Evolutionary conservation across 495 filamentous ascomycete genomes (phyloP), one percentile per base, ranked within the genome.

Genomic region (Tricharina praecox): DNA sequence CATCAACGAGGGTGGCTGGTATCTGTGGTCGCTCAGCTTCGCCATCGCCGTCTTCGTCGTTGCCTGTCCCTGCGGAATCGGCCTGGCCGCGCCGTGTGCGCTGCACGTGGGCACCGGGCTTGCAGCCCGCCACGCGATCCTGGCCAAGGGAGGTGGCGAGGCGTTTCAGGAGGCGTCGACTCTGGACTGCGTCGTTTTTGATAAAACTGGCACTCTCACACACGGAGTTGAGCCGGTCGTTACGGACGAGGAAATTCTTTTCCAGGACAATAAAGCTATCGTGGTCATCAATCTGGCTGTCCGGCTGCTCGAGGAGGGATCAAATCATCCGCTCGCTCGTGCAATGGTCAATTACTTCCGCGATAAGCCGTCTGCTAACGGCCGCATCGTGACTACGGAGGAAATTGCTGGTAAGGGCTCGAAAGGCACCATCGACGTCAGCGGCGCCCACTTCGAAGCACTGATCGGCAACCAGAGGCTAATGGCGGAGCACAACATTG

Each of bases 1-100:
- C 39, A 60, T 66, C 26, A 66, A 72, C 3, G 69, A 74, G 18
- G 85, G 83, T 20, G 81, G 83, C 11, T 93, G 86, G 84, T 70
- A 80, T 0, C 78, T 82, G 15, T 96, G 86, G 74, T 81, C 82
- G 16, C 67, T 96, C 30, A 77, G 88, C 45, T 96, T 96, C 59
- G 82, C 88, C 0, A 94, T 95, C 51, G 76, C 90, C 3, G 88
- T 94, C 2, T 95, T 95, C 63, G 84, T 96, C 25, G 79, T 95
- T 28, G 88, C 88, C 4, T 96, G 88, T 61, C 88, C 88, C 10
- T 96, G 88, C 53, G 90, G 88, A 16, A 74, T 96, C 38, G 88
- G 79, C 1, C 77, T 96, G 21, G 88, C 88, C 47, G 85, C 90
- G 2, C 88, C 88, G 13, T 95, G 90, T 0, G 88, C 88, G 1